Conservation (phyloP, 108 stramenopile species). For the Cylindrotheca closterium region DNA sequence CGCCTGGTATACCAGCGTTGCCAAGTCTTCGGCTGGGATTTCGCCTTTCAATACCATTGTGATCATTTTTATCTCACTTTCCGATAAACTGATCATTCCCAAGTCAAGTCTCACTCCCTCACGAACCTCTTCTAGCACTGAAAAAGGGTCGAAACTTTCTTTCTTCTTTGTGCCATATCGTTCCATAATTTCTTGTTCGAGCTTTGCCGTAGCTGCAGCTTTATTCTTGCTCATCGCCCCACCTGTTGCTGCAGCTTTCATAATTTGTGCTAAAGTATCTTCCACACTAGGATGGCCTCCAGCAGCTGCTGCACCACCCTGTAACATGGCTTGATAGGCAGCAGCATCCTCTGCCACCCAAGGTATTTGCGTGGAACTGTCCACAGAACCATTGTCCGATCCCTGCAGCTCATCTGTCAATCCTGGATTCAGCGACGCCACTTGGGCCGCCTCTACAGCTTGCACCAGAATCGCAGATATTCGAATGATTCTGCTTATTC, state of each 20-base stretch:
- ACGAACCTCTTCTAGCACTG: conserved; percentile 58
- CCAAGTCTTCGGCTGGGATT: conserved; percentile 60
- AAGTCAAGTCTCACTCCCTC: conserved; percentile 70
- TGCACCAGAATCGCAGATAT: conserved; percentile 68
- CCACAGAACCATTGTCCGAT: conserved; percentile 9
- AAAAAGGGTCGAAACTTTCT: conserved; percentile 64
- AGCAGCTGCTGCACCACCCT: conserved; percentile 30
- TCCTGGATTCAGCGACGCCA: conserved; percentile 13
- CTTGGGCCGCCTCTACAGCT: conserved; percentile 61
- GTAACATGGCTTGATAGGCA: conserved; percentile 60
- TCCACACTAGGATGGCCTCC: conserved; percentile 27
- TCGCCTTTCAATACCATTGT: conserved; percentile 67
- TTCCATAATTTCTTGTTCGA: conserved; percentile 46
- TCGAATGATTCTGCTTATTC: conserved; percentile 57
- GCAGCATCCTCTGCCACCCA: conserved; percentile 42
- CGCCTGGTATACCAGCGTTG: conserved; percentile 52
- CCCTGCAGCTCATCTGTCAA: conserved; percentile 2
- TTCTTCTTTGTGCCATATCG: conserved; percentile 29
- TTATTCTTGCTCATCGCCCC: conserved; percentile 18
- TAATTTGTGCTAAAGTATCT: conserved; percentile 33
- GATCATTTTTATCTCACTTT: conserved; percentile 61
- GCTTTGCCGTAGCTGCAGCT: conserved; percentile 18
- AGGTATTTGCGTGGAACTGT: conserved; percentile 20
- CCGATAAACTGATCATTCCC: conserved; percentile 59
- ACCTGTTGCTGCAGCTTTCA: conserved; percentile 39